Evolutionary conservation across 1,284 basidiomycete species (phyloP).

Genomic region (Puccinia polysora): DNA sequence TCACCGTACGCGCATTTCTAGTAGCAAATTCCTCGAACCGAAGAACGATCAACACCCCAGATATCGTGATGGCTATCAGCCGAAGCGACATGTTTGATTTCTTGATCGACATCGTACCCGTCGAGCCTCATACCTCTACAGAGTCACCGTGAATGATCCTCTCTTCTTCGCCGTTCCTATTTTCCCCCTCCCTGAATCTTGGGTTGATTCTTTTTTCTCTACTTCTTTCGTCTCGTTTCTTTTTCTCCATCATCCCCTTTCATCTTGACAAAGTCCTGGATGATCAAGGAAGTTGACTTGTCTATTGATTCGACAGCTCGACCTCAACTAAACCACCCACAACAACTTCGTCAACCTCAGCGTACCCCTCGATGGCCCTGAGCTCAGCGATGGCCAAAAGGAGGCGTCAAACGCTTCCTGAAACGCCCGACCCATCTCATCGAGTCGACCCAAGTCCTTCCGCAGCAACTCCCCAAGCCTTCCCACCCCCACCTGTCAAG

Average conservation of each 20-base stretch:
- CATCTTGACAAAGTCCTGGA: not conserved
- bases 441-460: not conserved
- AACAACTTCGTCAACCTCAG: not conserved
- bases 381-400: slow-evolving; percentile 9
- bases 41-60: slow-evolving; percentile 51
- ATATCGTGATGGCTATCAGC: slow-evolving; percentile 51
- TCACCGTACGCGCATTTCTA: slow-evolving; percentile 52
- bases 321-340: slow-evolving; percentile 17
- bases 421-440: not conserved
- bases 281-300: not conserved
- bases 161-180: not conserved
- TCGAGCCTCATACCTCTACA: slow-evolving; percentile 45
- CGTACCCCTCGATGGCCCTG: too few species aligned
- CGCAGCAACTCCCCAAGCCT: not conserved
- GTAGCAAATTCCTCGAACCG: slow-evolving; percentile 52
- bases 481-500: slow-evolving; percentile 3
- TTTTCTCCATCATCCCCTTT: too few species aligned
- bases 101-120: slow-evolving; percentile 52
- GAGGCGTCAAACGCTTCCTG: not conserved
- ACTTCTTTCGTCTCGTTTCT: not conserved
- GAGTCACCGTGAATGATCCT: not conserved
- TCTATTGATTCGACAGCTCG: slow-evolving; percentile 1
- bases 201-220: not conserved
- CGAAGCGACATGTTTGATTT: slow-evolving; percentile 53
- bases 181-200: not conserved